A percentile compares a stretch with the other conserved stretches of the same genome.
These are phyloP conservation scores for Botrytis byssoidea DNA, from an alignment of 2,329 filamentous ascomycete genomes.

Conservation along the genomic window DNA sequence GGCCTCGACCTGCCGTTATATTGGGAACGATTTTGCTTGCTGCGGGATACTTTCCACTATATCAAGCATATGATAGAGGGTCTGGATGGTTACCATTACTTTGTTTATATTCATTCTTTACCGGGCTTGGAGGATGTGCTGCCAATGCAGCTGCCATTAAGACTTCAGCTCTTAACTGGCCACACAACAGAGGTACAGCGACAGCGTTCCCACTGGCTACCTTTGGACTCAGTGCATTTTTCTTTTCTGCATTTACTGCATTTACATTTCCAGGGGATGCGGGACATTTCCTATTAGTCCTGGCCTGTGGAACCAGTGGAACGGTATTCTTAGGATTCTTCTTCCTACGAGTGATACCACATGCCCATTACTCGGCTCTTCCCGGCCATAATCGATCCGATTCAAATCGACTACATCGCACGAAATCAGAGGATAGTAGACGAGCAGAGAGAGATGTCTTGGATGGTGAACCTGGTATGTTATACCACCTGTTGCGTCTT, in stretches of 20 bases:
- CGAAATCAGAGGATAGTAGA: slow-evolving; percentile 47
- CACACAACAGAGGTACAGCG: slow-evolving; percentile 84
- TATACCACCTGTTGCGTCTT: slow-evolving; percentile 38
- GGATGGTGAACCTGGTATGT: slow-evolving; percentile 65
- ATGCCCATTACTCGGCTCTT: slow-evolving; percentile 46
- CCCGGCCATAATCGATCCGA: slow-evolving; percentile 40
- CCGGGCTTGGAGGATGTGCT: slow-evolving; percentile 84
- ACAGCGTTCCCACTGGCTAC: slow-evolving; percentile 91
- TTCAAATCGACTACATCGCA: slow-evolving; percentile 44
- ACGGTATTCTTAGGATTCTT: slow-evolving; percentile 78
- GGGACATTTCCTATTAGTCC: slow-evolving; percentile 73
- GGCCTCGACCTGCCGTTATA: slow-evolving; percentile 75
- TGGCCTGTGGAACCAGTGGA: slow-evolving; percentile 75
- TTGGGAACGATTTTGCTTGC: slow-evolving; percentile 71
- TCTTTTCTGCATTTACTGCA: slow-evolving; percentile 81
- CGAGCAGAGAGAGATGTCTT: slow-evolving; percentile 41
- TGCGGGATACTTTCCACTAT: slow-evolving; percentile 82
- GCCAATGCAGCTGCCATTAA: slow-evolving; percentile 91
- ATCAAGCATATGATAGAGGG: slow-evolving; percentile 72
- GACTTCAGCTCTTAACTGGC: slow-evolving; percentile 84
- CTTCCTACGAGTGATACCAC: slow-evolving; percentile 75
- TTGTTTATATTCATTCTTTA: slow-evolving; percentile 82
- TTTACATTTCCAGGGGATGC: slow-evolving; percentile 81
- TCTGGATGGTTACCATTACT: slow-evolving; percentile 58
- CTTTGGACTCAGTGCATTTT: slow-evolving; percentile 93